A percentile compares a stretch with the other conserved stretches of the same genome.
Evolutionary conservation across 257 asterid species (phyloP).

Genomic region (Linaria vulgaris): DNA sequence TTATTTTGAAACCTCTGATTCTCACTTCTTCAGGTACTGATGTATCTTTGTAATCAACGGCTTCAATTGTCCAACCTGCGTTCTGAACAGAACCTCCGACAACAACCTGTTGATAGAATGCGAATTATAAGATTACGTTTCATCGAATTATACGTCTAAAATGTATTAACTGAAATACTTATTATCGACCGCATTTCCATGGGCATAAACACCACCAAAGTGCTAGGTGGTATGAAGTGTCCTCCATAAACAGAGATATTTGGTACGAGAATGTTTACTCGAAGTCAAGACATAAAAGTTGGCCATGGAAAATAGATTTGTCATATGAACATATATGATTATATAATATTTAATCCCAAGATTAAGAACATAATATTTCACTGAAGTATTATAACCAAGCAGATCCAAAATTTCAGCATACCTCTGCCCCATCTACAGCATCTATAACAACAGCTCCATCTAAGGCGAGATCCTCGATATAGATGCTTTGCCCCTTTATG

Average conservation of each 20-base stretch:
- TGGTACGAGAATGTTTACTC: too few relatives aligned
- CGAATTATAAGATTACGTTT: constrained; percentile 13
- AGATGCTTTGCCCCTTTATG: constrained; percentile 59
- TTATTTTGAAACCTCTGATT: constrained; percentile 81
- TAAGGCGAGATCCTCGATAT: constrained; percentile 67
- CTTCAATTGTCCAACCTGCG: constrained; percentile 78
- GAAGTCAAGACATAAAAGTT: too few relatives aligned
- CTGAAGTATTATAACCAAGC: too few relatives aligned
- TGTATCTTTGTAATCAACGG: constrained; percentile 65
- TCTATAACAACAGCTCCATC: constrained; percentile 84
- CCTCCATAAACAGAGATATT: too few relatives aligned
- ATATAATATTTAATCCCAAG: too few relatives aligned
- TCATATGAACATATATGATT: too few relatives aligned
- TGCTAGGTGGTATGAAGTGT: too few relatives aligned
- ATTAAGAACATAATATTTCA: background rate
- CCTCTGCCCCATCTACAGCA: constrained; percentile 78
- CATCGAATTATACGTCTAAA: background rate
- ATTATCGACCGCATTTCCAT: too few relatives aligned
- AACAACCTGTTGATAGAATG: constrained; percentile 54
- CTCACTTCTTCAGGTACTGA: constrained; percentile 82
- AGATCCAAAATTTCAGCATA: too few relatives aligned
- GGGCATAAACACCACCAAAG: too few relatives aligned
- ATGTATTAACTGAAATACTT: too few relatives aligned
- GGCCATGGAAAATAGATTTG: too few relatives aligned
- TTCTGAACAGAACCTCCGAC: constrained; percentile 67